phyloP scores from a whole-genome alignment of 306 rosid genomes.

The Boehmeria nivea region DNA sequence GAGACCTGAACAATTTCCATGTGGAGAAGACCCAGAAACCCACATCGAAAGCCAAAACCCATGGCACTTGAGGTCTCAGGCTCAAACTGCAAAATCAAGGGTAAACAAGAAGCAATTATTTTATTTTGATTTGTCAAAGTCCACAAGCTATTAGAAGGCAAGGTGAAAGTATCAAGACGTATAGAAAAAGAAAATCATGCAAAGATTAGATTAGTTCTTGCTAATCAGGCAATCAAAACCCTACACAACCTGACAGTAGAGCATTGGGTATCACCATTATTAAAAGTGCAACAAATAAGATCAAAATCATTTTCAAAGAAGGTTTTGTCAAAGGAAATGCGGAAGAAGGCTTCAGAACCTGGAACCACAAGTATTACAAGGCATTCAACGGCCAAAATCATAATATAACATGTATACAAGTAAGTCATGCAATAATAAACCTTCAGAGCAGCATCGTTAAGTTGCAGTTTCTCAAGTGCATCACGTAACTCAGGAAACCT shows the following conservation, averaged over 20 bases:
- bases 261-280: too few relatives aligned
- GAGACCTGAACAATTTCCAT: constrained; percentile 96
- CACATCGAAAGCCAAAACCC: constrained; percentile 99
- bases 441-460: constrained; percentile 94
- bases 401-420: constrained; percentile 15
- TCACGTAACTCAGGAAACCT: constrained; percentile 91
- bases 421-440: too few relatives aligned
- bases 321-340: not conserved
- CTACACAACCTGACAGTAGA: too few relatives aligned
- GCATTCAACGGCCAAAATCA: constrained; percentile 9
- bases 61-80: constrained; percentile 94
- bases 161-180: not conserved
- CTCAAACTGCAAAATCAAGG: constrained; percentile 55
- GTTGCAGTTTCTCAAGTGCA: constrained; percentile 96
- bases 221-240: too few relatives aligned
- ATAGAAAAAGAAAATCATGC: too few relatives aligned
- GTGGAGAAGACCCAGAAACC: constrained; percentile 89
- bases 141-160: not conserved
- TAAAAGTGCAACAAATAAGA: too few relatives aligned
- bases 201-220: too few relatives aligned
- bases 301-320: too few relatives aligned
- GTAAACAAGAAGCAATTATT: too few relatives aligned
- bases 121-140: not conserved
- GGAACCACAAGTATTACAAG: not conserved
- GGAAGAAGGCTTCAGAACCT: not conserved